Conservation (phyloP, 2,329 filamentous ascomycete species). For the Clarireedia hainanense region DNA sequence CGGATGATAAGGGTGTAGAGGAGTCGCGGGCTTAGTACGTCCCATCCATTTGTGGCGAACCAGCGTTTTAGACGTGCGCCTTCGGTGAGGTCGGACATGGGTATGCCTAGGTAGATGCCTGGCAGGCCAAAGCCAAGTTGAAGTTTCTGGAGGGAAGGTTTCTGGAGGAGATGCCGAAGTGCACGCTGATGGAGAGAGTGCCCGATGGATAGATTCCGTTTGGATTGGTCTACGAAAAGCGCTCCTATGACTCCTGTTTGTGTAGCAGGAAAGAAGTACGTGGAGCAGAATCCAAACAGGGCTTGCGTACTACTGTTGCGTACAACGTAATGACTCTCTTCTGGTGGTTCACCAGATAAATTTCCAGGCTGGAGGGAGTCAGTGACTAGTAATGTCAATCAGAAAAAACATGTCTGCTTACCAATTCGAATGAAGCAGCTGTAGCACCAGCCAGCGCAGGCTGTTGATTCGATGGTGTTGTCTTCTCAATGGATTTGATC, state of each 20-base stretch:
- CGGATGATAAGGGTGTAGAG: conserved; percentile 57
- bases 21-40: conserved; percentile 54
- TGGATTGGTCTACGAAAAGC: conserved; percentile 80
- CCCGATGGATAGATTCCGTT: conserved; percentile 84
- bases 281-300: conserved; percentile 86
- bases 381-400: too few species aligned
- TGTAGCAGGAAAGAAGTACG: conserved; percentile 61
- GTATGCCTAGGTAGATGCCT: conserved; percentile 80
- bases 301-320: conserved; percentile 88
- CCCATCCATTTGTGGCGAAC: conserved; percentile 90
- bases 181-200: conserved; percentile 83
- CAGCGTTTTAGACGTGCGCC: conserved; percentile 51
- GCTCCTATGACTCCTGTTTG: conserved; percentile 63
- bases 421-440: conserved; percentile 69
- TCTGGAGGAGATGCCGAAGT: conserved; percentile 68
- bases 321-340: conserved; percentile 84
- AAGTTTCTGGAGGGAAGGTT: conserved; percentile 65
- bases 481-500: conserved; percentile 60
- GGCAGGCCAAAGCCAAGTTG: conserved; percentile 77
- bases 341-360: conserved; percentile 52
- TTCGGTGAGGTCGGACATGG: conserved; percentile 49
- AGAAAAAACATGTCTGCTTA: neutral
- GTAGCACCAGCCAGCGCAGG: conserved; percentile 57
- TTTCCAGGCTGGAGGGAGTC: neutral
- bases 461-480: conserved; percentile 55